Base-by-base conservation (phyloP, 2,329 filamentous ascomycete species). In the Sporothrix pseudoabietina region DNA sequence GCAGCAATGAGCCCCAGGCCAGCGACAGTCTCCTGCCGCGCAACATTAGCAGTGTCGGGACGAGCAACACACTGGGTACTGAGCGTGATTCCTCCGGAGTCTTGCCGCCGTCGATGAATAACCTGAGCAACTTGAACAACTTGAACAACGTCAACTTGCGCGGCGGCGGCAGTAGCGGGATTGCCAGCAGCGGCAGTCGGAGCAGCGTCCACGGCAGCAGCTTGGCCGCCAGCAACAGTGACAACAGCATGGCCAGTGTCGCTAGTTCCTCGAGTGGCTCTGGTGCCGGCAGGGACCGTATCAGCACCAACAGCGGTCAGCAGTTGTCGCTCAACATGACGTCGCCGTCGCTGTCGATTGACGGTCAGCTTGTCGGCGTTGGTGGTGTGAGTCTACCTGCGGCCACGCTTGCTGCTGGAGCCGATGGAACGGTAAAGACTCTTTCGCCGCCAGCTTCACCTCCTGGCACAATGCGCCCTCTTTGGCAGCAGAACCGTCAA, bases 401-500 rank as follows among this genome's bases (percentile, higher is more conserved):
- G 6, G 65, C 65, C 4, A 68, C 65, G 5, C 54, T 59, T 7
- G 41, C 54, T 16, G 39, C 55, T 2, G 55, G 69, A 7, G 41
- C 16, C 2, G 55, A 52, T 9, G 26, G 47, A 5, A 16, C 22
- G 12, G 19, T 6, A n/a, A 41, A 41, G 57, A 41, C 55, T 10
- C 41, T 63, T 1, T 55, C 30, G 26, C 44, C 59, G 22, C 35
- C 49, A 22, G 68, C 7, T 4, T 70, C 72, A 39, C 70, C 71
- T 4, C 66, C 63, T 1, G 66, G 19, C 16, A 35, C 69, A 12
- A 44, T 71, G 47, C 74, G 84, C 57, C 85, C 85, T 5, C 79
- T 88, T 52, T 88, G 86, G 86, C 86, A 88, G 79, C 86, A 88
- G 79, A 87, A 87, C 70, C 81, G 85, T 73, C 82, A 82, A 72